Base-by-base conservation (phyloP, 73 alveolate species). In the Tetrahymena thermophila region DNA sequence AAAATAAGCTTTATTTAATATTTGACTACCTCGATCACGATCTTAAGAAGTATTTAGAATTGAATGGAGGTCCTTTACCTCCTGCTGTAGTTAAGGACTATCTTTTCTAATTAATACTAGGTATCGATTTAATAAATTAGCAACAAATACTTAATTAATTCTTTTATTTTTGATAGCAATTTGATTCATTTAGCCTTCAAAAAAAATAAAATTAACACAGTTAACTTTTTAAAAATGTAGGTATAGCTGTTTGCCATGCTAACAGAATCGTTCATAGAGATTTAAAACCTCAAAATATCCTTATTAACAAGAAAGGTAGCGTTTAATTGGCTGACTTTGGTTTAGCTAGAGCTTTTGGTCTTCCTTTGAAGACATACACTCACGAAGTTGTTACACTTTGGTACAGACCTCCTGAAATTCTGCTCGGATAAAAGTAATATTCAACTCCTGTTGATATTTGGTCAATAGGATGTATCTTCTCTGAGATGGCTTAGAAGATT, bases 301-400 rank as follows among this genome's bases (percentile, higher is more conserved):
- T 98, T 35, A 85, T 98, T 7, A 99, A 98, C 94, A 94, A 94
- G 93, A 96, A 98, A 83, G 97, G 98, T 17, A 97, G 84, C 38
- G 84, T 98, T 23, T 97, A 98, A 96, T 96, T 99, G 34, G 99
- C 99, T 44, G 99, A 99, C 85, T 99, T 99, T 97, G 99, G 99
- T n/a, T 94, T 98, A 35, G 99, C 99, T 28, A 94, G 99, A 84
- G 99, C 99, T 17, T 99, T 98, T 96, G 98, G 99, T 43, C 96
- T 98, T 23, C 99, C 99, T 35, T 94, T 98, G 56, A 97, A 96
- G 94, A 98, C 99, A 25, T 99, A 98, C 93, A 97, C 98, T 25
- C 99, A 98, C 93, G 98, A 98, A 94, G 99, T 98, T 34, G 99
- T 99, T 23, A 98, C 99, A 34, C 96, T 99, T 94, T 98, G 99